A percentile compares a stretch with the other conserved stretches of the same genome.
These are phyloP conservation scores for Graphiopsis chlorocephala DNA, from an alignment of 2,329 filamentous ascomycete genomes.

Conservation along the genomic window DNA sequence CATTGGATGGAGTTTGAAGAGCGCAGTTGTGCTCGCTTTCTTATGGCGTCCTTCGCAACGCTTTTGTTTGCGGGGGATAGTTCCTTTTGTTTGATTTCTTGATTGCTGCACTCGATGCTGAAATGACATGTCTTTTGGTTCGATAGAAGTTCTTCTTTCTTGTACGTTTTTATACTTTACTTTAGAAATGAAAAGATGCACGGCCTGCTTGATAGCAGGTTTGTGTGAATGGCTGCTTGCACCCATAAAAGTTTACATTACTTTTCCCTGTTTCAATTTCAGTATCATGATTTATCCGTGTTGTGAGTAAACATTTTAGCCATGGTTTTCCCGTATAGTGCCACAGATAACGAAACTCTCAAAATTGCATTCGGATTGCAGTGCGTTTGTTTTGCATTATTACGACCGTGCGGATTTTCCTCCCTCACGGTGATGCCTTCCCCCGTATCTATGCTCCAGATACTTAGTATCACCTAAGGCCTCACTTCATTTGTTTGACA, in stretches of 20 bases:
- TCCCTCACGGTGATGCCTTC: too few relatives aligned
- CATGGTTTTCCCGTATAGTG: too few relatives aligned
- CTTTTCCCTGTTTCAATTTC: not conserved
- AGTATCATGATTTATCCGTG: too few relatives aligned
- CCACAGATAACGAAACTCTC: too few relatives aligned
- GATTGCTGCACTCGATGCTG: not conserved
- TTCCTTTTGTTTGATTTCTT: not conserved
- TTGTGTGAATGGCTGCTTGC: constrained; percentile 6
- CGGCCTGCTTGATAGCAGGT: not conserved
- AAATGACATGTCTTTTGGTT: not conserved
- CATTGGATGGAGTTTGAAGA: not conserved
- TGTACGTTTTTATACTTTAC: not conserved
- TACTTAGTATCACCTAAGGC: too few relatives aligned
- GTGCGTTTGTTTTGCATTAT: too few relatives aligned
- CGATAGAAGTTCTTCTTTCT: not conserved
- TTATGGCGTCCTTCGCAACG: not conserved
- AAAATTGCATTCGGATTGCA: too few relatives aligned
- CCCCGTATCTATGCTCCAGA: too few relatives aligned
- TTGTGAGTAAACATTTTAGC: too few relatives aligned
- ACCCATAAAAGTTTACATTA: not conserved
- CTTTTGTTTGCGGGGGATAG: not conserved
- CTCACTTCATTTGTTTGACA: too few relatives aligned
- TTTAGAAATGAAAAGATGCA: not conserved
- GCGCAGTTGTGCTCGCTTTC: not conserved
- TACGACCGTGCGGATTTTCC: too few relatives aligned